Conservation (phyloP, 1,139 yeast genomes). For the Torulaspora globosa region DNA sequence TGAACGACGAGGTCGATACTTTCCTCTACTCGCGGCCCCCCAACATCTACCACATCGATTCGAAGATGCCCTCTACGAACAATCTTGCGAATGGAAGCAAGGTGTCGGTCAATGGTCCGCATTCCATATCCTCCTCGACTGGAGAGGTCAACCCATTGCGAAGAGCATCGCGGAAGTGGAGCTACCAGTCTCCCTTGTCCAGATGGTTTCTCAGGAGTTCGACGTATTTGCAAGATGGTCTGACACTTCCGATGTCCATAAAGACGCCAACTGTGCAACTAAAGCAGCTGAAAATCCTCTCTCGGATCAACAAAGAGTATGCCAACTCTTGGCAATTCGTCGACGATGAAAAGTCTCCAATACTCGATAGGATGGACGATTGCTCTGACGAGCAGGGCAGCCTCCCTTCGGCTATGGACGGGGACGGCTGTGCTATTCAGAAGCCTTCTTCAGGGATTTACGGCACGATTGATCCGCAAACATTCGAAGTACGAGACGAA, state of each 20-base stretch:
- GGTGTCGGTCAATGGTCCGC: background rate
- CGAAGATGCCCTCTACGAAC: constrained; percentile 17
- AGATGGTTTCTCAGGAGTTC: constrained; percentile 35
- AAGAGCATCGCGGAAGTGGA: constrained; percentile 22
- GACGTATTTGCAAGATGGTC: constrained; percentile 20
- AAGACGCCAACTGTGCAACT: constrained; percentile 27
- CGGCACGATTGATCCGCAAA: constrained; percentile 7
- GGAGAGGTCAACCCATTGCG: background rate
- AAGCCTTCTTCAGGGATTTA: constrained; percentile 6
- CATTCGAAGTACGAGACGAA: constrained; percentile 2
- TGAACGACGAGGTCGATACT: constrained; percentile 18
- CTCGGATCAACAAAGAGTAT: constrained; percentile 22
- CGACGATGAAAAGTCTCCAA: constrained; percentile 27
- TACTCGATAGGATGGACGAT: constrained; percentile 16
- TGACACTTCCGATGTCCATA: constrained; percentile 11
- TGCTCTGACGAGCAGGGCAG: background rate
- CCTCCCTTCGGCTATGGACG: background rate
- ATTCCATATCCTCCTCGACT: background rate
- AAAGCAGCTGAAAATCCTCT: constrained; percentile 25
- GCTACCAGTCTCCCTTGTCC: constrained; percentile 34
- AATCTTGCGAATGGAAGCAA: constrained; percentile 2
- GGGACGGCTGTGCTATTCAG: background rate
- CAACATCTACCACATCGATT: constrained; percentile 21
- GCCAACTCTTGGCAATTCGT: constrained; percentile 8
- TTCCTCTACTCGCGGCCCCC: constrained; percentile 27